A percentile compares a stretch with the other conserved stretches of the same genome.
These are phyloP conservation scores for Melocanna baccifera DNA, from an alignment of 176 grass and related monocot genomes.

Conservation along the genomic window DNA sequence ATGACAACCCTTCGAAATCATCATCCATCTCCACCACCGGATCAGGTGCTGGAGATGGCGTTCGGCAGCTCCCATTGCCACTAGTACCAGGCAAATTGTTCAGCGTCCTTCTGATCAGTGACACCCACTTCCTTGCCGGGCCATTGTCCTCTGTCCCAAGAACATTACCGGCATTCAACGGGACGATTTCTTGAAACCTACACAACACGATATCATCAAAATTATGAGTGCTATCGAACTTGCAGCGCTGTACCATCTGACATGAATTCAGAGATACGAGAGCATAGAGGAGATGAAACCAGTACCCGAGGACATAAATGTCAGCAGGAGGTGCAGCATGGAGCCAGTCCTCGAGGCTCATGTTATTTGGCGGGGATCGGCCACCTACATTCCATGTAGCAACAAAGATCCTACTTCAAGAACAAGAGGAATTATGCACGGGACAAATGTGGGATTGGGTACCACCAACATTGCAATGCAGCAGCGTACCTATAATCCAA, in stretches of 20 bases:
- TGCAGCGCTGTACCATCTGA: not conserved
- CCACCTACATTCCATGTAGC: constrained; percentile 99
- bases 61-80: constrained; percentile 70
- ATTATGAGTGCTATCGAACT: not conserved
- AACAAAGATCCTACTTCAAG: constrained; percentile 83
- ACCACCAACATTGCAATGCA: constrained; percentile 6
- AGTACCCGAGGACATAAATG: constrained; percentile 90
- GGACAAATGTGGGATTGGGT: not conserved
- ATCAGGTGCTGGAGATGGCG: constrained; percentile 72
- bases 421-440: constrained; percentile 5
- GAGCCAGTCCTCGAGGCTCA: constrained; percentile 98
- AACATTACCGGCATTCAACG: constrained; percentile 91
- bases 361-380: constrained; percentile 64
- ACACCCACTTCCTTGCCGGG: constrained; percentile 91
- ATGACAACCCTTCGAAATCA: constrained; percentile 76
- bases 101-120: constrained; percentile 75
- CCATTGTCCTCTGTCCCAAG: constrained; percentile 97
- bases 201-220: not conserved
- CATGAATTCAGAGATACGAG: not conserved
- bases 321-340: constrained; percentile 90
- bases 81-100: constrained; percentile 77
- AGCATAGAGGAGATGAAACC: not conserved
- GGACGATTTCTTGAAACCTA: constrained; percentile 98
- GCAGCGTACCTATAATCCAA: constrained; percentile 66
- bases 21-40: constrained; percentile 81